Percentiles rank a stretch among this genome's conserved stretches.
These are phyloP conservation scores for Paecilomyces formosus DNA, from an alignment of 2,329 filamentous ascomycete species.

Conservation along the genomic window DNA sequence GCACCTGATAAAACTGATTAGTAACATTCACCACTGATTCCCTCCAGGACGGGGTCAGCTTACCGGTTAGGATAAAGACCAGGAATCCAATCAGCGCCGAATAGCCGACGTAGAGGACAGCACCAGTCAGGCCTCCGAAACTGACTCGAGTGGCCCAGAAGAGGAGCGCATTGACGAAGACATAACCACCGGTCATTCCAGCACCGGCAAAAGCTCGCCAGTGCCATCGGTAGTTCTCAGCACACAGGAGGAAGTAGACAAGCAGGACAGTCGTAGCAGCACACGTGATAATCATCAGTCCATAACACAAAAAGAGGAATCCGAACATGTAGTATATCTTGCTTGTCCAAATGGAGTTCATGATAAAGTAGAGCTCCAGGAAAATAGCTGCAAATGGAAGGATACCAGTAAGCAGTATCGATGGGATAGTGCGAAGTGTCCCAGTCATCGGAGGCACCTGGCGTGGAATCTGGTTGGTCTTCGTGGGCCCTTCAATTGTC, in stretches of 20 bases:
- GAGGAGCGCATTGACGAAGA: slow-evolving; percentile 83
- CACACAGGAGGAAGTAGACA: slow-evolving; percentile 92
- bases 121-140: slow-evolving; percentile 75
- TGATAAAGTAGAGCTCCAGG: slow-evolving; percentile 98
- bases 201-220: slow-evolving; percentile 92
- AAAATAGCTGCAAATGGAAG: slow-evolving; percentile 96
- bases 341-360: slow-evolving; percentile 98
- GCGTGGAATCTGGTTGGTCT: slow-evolving; percentile 95
- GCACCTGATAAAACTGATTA: slow-evolving; percentile 53
- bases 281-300: slow-evolving; percentile 91
- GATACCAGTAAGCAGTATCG: slow-evolving; percentile 84
- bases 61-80: slow-evolving; percentile 91
- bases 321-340: slow-evolving; percentile 99
- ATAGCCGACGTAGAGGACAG: slow-evolving; percentile 89
- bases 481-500: slow-evolving; percentile 70
- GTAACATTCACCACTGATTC: slow-evolving; percentile 7
- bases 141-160: slow-evolving; percentile 87
- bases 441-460: slow-evolving; percentile 82
- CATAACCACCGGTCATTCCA: slow-evolving; percentile 82
- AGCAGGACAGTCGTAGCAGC: slow-evolving; percentile 87
- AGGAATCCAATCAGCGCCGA: slow-evolving; percentile 81
- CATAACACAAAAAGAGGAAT: slow-evolving; percentile 96
- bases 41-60: slow-evolving; percentile 28
- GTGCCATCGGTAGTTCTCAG: slow-evolving; percentile 98
- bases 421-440: slow-evolving; percentile 80